These are phyloP conservation scores for Gossypium anomalum DNA, from an alignment of 345 rosid genomes.

Conservation along the genomic window DNA sequence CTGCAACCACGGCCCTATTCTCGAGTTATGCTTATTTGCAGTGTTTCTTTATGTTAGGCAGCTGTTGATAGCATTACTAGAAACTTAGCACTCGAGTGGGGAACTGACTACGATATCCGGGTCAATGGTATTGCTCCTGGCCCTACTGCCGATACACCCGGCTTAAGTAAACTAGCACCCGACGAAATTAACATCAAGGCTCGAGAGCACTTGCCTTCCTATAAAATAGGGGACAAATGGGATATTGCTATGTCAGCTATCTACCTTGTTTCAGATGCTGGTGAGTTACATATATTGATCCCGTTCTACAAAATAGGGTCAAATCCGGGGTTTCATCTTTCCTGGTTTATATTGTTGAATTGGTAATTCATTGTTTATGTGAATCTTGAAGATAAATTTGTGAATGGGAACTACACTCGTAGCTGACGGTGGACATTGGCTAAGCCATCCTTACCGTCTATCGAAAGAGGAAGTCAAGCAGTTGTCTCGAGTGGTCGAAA, in stretches of 20 bases:
- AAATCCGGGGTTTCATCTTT: no score
- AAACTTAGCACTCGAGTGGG: conserved; percentile 80
- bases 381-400: background rate
- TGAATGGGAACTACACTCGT: background rate
- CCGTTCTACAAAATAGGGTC: background rate
- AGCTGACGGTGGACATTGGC: background rate
- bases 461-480: background rate
- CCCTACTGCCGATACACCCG: conserved; percentile 74
- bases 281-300: conserved; percentile 27
- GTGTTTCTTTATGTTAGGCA: conserved; percentile 34
- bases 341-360: no score
- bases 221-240: conserved; percentile 70
- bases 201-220: conserved; percentile 44
- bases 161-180: conserved; percentile 51
- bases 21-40: background rate
- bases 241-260: conserved; percentile 81
- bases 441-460: background rate
- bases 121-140: conserved; percentile 20
- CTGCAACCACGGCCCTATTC: background rate
- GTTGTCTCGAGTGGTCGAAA: background rate
- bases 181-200: background rate
- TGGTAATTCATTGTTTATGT: background rate
- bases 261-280: conserved; percentile 62
- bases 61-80: conserved; percentile 60
- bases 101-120: conserved; percentile 53